phyloP scores from a whole-genome alignment of 768 basidiomycete species.

The Leccinum longicurvipes region DNA sequence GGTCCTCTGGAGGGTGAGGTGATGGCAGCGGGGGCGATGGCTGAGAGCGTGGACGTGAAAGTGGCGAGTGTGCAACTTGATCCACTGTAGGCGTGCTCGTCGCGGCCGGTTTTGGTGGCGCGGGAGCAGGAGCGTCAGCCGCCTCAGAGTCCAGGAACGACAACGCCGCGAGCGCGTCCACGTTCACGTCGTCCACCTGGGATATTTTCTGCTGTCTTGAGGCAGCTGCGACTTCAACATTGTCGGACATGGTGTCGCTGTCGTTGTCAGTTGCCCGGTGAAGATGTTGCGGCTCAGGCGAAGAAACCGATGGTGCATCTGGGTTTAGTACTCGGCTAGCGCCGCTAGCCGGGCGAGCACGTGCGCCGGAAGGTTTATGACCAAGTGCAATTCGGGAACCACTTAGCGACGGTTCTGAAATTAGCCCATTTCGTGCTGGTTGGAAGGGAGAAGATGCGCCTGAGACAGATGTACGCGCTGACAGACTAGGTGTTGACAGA shows the following conservation, averaged over 20 bases:
- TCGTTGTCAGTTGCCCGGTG: slow-evolving; percentile 28
- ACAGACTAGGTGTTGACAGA: slow-evolving; percentile 18
- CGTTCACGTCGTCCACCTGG: slow-evolving; percentile 48
- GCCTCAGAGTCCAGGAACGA: slow-evolving; percentile 60
- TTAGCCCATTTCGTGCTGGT: slow-evolving; percentile 18
- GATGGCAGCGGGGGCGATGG: slow-evolving; percentile 25
- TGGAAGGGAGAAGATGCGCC: slow-evolving; percentile 23
- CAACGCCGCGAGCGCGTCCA: slow-evolving; percentile 76
- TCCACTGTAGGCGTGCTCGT: slow-evolving; percentile 4
- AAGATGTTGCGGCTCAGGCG: slow-evolving; percentile 33
- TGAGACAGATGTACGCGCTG: slow-evolving; percentile 17
- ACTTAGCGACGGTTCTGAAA: slow-evolving; percentile 37
- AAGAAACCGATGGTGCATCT: slow-evolving; percentile 36
- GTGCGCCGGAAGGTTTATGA: slow-evolving; percentile 82
- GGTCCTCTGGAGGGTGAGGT: slow-evolving; percentile 36
- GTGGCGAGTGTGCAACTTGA: slow-evolving; percentile 9
- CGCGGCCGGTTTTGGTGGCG: slow-evolving; percentile 14
- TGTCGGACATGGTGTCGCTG: slow-evolving; percentile 34
- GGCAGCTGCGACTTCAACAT: slow-evolving; percentile 4
- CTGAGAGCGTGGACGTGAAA: slow-evolving; percentile 31
- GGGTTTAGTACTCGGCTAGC: slow-evolving; percentile 37
- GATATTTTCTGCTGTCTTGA: slow-evolving; percentile 7
- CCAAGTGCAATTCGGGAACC: slow-evolving; percentile 39
- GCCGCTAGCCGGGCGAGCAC: slow-evolving; percentile 47
- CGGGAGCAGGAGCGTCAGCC: slow-evolving; percentile 15